Evolutionary conservation across 768 basidiomycete species (phyloP).

Genomic region (Lentinula boryana): DNA sequence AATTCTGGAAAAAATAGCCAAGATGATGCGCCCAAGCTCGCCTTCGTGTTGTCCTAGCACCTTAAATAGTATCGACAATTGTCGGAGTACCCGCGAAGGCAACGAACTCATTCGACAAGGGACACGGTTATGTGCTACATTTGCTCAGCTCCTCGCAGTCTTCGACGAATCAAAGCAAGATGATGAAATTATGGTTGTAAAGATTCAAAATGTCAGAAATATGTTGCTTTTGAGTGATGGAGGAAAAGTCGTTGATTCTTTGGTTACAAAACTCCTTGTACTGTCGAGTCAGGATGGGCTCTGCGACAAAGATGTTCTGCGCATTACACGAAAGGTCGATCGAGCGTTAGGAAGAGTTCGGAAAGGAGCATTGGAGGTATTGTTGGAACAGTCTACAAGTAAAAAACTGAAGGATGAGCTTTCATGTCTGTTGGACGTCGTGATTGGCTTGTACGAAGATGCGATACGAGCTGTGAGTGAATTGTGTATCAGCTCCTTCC

Average conservation of each 20-base stretch:
- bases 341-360: conserved; percentile 57
- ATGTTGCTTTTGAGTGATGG: background rate
- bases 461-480: conserved; percentile 23
- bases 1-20: conserved; percentile 40
- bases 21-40: conserved; percentile 24
- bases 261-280: background rate
- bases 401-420: conserved; percentile 9
- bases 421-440: conserved; percentile 27
- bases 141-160: conserved; percentile 39
- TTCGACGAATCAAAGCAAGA: conserved; percentile 18
- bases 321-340: conserved; percentile 46
- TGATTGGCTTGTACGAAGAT: conserved; percentile 25
- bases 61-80: conserved; percentile 12
- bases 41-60: conserved; percentile 3
- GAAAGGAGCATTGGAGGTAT: conserved; percentile 37
- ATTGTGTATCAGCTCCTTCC: background rate
- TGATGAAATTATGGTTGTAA: background rate
- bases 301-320: conserved; percentile 26
- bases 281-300: background rate
- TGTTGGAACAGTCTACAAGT: conserved; percentile 29
- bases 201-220: background rate
- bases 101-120: conserved; percentile 23
- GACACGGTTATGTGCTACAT: conserved; percentile 33
- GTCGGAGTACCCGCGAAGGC: background rate
- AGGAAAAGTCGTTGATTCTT: background rate